Evolutionary conservation across 257 asterid genomes (phyloP).

Genomic region (Ligustrum vulgare): DNA sequence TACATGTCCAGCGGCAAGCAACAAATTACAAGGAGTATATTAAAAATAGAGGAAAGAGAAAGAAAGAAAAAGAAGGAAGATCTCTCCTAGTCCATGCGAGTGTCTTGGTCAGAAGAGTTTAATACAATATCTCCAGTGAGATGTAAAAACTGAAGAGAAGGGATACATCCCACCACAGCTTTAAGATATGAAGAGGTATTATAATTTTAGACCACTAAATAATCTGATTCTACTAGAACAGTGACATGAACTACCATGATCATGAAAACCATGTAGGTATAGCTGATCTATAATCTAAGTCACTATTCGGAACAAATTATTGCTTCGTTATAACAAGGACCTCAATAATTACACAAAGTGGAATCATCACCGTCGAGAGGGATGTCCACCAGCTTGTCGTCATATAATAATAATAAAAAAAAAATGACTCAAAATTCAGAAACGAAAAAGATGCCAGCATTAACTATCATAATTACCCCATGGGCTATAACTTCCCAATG

Average conservation of each 20-base stretch:
- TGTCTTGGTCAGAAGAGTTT: neutral
- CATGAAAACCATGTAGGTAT: neutral
- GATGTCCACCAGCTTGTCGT: neutral
- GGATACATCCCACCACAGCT: neutral
- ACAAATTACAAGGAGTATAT: neutral
- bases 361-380: neutral
- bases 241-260: neutral
- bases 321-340: neutral
- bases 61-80: neutral
- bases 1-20: neutral
- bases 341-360: neutral
- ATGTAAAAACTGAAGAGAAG: neutral
- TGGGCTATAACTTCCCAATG: no score
- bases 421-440: neutral
- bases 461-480: no score
- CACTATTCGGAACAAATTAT: neutral
- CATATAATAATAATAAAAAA: no score
- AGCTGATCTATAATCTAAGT: neutral
- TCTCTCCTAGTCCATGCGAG: neutral
- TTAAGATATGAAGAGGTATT: neutral
- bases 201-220: neutral
- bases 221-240: neutral
- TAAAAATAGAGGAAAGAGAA: neutral
- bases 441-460: no score
- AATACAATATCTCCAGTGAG: neutral